Evolutionary conservation across 768 basidiomycete species (phyloP).

Genomic region (Lanmaoa rubissima): DNA sequence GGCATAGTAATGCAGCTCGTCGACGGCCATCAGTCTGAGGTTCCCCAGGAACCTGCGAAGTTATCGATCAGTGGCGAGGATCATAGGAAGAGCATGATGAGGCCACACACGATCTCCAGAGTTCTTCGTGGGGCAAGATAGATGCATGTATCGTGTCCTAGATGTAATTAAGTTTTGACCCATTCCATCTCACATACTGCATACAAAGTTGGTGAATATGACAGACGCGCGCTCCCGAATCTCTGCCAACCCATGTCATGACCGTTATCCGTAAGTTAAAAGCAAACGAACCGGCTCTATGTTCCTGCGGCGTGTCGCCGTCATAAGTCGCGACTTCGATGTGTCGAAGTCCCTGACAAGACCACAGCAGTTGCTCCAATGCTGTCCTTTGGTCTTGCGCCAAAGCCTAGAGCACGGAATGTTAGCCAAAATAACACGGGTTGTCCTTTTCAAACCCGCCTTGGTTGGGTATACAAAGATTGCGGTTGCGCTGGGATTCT

Average conservation of each 20-base stretch:
- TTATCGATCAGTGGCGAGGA: slow-evolving; percentile 3
- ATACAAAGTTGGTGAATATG: slow-evolving; percentile 89
- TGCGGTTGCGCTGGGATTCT: slow-evolving; percentile 59
- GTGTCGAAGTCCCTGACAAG: slow-evolving; percentile 61
- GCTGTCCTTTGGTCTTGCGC: slow-evolving; percentile 84
- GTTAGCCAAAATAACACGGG: background rate
- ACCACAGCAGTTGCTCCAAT: slow-evolving; percentile 61
- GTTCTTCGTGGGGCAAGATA: slow-evolving; percentile 80
- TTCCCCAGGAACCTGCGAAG: slow-evolving; percentile 65
- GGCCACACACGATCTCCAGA: slow-evolving; percentile 64
- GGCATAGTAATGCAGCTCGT: slow-evolving; percentile 86
- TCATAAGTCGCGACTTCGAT: slow-evolving; percentile 77
- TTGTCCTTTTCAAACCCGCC: slow-evolving; percentile 32
- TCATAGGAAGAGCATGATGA: background rate
- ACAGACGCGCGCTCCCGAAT: slow-evolving; percentile 75
- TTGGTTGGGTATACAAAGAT: slow-evolving; percentile 91
- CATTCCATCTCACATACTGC: slow-evolving; percentile 12
- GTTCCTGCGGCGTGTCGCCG: slow-evolving; percentile 79
- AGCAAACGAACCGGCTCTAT: slow-evolving; percentile 48
- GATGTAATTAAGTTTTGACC: background rate
- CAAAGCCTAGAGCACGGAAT: slow-evolving; percentile 54
- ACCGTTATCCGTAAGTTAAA: background rate
- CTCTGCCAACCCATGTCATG: slow-evolving; percentile 33
- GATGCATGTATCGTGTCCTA: slow-evolving; percentile 86
- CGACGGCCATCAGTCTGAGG: slow-evolving; percentile 74